These are phyloP conservation scores for Mycosphaerella arachidis DNA, from an alignment of 2,329 filamentous ascomycete species.

Conservation along the genomic window DNA sequence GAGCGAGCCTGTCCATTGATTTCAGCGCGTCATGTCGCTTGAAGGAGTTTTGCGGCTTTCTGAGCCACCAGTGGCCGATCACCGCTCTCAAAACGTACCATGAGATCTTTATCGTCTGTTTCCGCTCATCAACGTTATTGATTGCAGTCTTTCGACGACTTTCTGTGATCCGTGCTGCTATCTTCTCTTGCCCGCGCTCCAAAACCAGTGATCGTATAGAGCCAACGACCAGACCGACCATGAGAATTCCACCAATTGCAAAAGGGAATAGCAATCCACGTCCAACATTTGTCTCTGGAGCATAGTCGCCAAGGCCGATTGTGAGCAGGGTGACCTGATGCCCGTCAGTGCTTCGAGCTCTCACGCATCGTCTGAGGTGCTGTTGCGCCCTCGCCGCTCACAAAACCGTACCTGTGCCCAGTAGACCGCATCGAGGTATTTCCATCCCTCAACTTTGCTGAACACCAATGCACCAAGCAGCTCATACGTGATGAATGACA, in stretches of 20 bases:
- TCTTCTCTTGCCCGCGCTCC: slow-evolving; percentile 49
- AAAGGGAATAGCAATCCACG: slow-evolving; percentile 51
- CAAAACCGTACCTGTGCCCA: slow-evolving; percentile 42
- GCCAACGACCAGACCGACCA: slow-evolving; percentile 53
- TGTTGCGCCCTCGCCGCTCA: background rate
- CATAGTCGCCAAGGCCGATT: slow-evolving; percentile 49
- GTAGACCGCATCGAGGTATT: slow-evolving; percentile 51
- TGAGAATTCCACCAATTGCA: slow-evolving; percentile 52
- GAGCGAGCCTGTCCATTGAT: slow-evolving; percentile 22
- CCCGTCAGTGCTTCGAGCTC: background rate
- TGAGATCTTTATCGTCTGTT: slow-evolving; percentile 41
- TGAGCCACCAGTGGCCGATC: background rate
- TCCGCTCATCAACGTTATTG: slow-evolving; percentile 35
- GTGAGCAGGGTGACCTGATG: slow-evolving; percentile 49
- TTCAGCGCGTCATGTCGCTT: background rate
- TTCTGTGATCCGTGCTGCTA: slow-evolving; percentile 48
- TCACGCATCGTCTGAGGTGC: background rate
- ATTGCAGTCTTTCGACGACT: slow-evolving; percentile 44
- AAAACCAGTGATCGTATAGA: slow-evolving; percentile 49
- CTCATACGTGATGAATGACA: slow-evolving; percentile 46
- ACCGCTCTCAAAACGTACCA: slow-evolving; percentile 19
- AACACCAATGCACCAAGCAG: slow-evolving; percentile 46
- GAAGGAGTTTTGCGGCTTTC: background rate
- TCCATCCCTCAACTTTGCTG: slow-evolving; percentile 49
- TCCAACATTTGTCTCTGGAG: slow-evolving; percentile 47